Conservation (phyloP, 2,329 filamentous ascomycete genomes). For the Penicillium concentricum region DNA sequence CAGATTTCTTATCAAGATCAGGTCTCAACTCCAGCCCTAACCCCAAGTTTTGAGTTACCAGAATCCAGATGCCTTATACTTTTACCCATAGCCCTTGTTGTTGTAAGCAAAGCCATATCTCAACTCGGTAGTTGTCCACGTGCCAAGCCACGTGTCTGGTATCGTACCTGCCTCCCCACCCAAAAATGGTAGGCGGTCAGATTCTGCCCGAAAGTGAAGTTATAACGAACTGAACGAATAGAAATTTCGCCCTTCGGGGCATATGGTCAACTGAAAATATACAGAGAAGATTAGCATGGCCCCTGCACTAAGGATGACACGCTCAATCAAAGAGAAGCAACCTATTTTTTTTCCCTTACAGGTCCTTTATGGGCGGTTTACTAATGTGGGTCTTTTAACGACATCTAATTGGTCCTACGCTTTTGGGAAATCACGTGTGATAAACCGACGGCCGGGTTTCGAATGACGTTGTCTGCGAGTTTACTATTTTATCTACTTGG, state of each 20-base stretch:
- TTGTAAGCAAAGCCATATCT: background rate
- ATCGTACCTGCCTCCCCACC: background rate
- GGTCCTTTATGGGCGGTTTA: background rate
- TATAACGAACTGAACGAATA: background rate
- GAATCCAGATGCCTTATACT: background rate
- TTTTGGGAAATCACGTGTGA: background rate
- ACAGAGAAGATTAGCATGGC: constrained; percentile 82
- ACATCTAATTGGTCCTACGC: background rate
- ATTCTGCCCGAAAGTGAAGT: background rate
- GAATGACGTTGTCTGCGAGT: background rate
- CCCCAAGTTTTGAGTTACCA: background rate
- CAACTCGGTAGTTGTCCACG: background rate
- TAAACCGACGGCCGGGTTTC: background rate
- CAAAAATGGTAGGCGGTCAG: background rate
- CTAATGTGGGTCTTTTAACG: background rate
- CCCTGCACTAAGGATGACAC: constrained; percentile 92
- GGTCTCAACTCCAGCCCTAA: background rate
- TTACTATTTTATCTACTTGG: background rate
- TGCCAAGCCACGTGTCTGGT: background rate
- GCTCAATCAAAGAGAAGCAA: constrained; percentile 77
- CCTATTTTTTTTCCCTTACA: constrained; percentile 51
- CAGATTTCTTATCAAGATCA: background rate
- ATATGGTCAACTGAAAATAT: constrained; percentile 61
- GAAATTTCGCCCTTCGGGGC: background rate
- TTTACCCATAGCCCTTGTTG: background rate